A percentile compares a stretch with the other conserved stretches of the same genome.
Evolutionary conservation across 768 basidiomycete species (phyloP).

Genomic region (Naematelia encephala): DNA sequence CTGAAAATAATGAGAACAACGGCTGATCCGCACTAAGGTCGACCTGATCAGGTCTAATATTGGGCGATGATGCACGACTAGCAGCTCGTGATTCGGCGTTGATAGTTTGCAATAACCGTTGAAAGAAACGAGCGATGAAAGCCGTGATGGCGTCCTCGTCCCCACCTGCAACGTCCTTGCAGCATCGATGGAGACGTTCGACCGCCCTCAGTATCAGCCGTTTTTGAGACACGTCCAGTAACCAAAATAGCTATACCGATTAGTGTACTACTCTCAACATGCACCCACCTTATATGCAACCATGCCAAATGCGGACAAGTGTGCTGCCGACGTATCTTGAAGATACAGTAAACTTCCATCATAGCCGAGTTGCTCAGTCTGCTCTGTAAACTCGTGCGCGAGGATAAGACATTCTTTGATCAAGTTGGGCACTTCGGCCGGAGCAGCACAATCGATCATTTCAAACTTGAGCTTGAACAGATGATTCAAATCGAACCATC

Average conservation of each 20-base stretch:
- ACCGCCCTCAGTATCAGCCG: neutral
- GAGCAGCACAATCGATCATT: neutral
- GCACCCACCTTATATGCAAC: constrained; percentile 1
- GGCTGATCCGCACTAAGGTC: neutral
- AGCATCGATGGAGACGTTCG: neutral
- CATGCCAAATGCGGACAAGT: constrained; percentile 3
- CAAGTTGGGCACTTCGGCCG: neutral
- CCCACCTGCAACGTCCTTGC: constrained; percentile 1
- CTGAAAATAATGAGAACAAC: neutral
- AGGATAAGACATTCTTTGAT: neutral
- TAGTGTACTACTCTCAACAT: neutral
- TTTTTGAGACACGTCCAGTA: neutral
- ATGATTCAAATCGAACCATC: constrained; percentile 2
- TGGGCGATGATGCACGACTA: neutral
- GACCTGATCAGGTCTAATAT: neutral
- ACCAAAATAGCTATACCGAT: neutral
- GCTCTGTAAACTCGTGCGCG: neutral
- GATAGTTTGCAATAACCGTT: neutral
- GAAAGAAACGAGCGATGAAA: constrained; percentile 1
- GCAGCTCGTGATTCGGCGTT: neutral
- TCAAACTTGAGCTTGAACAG: constrained; percentile 3
- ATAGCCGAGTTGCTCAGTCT: neutral
- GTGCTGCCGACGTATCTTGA: constrained; percentile 2
- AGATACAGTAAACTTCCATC: constrained; percentile 2
- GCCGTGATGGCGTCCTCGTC: constrained; percentile 1